Percentiles rank a stretch among this genome's conserved stretches.
These are phyloP conservation scores for Hypoxylon lenormandii DNA, from an alignment of 495 filamentous ascomycete genomes.

Conservation along the genomic window DNA sequence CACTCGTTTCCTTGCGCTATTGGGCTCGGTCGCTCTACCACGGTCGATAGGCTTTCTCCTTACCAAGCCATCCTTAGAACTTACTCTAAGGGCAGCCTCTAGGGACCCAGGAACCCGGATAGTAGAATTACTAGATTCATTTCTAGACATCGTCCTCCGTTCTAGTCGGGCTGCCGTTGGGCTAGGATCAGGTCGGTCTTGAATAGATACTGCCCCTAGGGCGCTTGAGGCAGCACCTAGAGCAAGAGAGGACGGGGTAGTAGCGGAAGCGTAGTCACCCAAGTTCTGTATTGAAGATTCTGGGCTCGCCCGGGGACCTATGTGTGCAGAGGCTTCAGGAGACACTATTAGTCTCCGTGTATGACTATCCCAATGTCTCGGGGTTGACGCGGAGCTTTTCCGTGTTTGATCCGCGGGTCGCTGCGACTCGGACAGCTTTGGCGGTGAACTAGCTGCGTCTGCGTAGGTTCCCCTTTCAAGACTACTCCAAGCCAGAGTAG, in stretches of 20 bases:
- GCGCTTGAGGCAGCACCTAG: constrained; percentile 64
- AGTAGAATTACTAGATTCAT: constrained; percentile 26
- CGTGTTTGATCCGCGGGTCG: constrained; percentile 44
- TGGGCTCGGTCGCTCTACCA: constrained; percentile 38
- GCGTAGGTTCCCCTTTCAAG: constrained; percentile 35
- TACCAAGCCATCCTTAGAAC: constrained; percentile 13
- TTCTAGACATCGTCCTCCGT: constrained; percentile 29
- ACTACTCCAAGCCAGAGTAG: constrained; percentile 84
- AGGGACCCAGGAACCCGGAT: constrained; percentile 23
- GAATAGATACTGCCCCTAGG: constrained; percentile 51
- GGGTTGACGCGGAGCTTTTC: constrained; percentile 42
- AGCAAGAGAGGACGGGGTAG: constrained; percentile 54
- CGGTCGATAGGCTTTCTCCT: constrained; percentile 32
- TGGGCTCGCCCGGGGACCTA: constrained; percentile 39
- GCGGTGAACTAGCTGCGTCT: constrained; percentile 28
- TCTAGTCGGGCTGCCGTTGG: constrained; percentile 18
- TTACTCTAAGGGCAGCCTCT: constrained; percentile 20
- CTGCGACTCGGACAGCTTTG: constrained; percentile 26
- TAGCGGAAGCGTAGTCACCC: constrained; percentile 38
- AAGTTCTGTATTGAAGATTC: constrained; percentile 44
- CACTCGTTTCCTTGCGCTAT: constrained; percentile 35
- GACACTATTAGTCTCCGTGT: constrained; percentile 56
- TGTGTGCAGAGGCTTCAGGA: constrained; percentile 40
- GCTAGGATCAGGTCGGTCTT: constrained; percentile 44
- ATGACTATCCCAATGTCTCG: constrained; percentile 59